These are phyloP conservation scores for Phyllostachys edulis DNA, from an alignment of 176 grass and related monocot genomes.

Conservation along the genomic window DNA sequence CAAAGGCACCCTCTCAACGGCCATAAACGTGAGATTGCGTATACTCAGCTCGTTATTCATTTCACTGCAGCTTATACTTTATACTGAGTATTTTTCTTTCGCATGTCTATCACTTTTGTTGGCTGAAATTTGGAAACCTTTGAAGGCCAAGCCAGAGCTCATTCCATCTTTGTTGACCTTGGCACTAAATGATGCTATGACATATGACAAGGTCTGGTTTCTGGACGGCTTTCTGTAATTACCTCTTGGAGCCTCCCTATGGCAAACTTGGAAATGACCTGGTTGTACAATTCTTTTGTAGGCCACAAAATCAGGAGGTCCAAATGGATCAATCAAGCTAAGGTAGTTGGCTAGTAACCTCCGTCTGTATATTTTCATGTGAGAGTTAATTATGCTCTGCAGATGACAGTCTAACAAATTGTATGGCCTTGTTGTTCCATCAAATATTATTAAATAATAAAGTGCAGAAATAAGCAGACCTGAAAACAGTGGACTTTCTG, in stretches of 20 bases:
- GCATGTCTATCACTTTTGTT: not conserved
- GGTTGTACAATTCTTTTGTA: constrained; percentile 37
- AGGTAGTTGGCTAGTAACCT: constrained; percentile 71
- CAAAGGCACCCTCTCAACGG: constrained; percentile 58
- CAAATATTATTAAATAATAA: constrained; percentile 41
- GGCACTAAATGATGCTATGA: constrained; percentile 88
- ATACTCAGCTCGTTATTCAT: not conserved
- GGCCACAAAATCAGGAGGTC: constrained; percentile 91
- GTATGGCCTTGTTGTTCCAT: not conserved
- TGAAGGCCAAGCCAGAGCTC: constrained; percentile 78
- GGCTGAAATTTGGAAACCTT: constrained; percentile 3
- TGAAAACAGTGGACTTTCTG: constrained; percentile 82
- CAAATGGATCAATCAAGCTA: constrained; percentile 96
- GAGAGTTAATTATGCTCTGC: not conserved
- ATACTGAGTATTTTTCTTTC: not conserved
- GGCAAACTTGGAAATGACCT: not conserved
- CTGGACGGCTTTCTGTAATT: not conserved
- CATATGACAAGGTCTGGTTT: constrained; percentile 86
- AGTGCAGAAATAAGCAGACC: constrained; percentile 94
- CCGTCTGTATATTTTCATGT: not conserved
- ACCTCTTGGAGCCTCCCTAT: not conserved
- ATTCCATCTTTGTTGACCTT: constrained; percentile 69
- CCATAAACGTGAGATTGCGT: constrained; percentile 60
- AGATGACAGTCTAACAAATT: not conserved
- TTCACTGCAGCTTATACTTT: not conserved